phyloP scores from a whole-genome alignment of 345 rosid genomes.

The Capsella bursapastoris region DNA sequence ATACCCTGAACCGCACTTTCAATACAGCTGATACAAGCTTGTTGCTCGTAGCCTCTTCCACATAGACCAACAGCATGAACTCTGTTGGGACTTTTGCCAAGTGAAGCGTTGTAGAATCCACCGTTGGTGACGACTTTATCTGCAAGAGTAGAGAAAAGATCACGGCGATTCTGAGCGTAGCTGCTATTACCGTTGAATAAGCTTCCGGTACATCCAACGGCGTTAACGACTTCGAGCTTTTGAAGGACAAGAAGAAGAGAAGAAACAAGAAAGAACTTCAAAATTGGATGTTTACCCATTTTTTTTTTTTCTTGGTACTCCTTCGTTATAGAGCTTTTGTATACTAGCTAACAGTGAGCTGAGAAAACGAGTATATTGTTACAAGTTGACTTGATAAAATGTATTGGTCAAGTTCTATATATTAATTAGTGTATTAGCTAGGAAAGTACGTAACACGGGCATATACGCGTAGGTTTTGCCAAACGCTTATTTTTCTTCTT shows the following conservation, averaged over 20 bases:
- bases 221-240: background rate
- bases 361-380: background rate
- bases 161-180: slow-evolving; percentile 18
- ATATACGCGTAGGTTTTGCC: background rate
- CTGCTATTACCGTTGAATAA: slow-evolving; percentile 1
- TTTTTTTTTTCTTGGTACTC: background rate
- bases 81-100: slow-evolving; percentile 35
- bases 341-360: background rate
- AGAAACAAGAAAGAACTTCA: slow-evolving; percentile 26
- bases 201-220: slow-evolving; percentile 21
- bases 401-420: background rate
- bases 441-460: background rate
- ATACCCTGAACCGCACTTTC: background rate
- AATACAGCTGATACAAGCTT: slow-evolving; percentile 39
- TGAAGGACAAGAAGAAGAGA: slow-evolving; percentile 25
- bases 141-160: slow-evolving; percentile 39
- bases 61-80: slow-evolving; percentile 42
- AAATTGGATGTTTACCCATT: background rate
- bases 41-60: slow-evolving; percentile 35
- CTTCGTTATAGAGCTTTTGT: background rate
- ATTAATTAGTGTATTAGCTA: too few species aligned
- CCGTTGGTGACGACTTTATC: slow-evolving; percentile 26
- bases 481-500: background rate
- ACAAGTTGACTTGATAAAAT: background rate
- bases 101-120: slow-evolving; percentile 36